Conservation (phyloP, 2,329 filamentous ascomycete species). For the Fusarium sororula region DNA sequence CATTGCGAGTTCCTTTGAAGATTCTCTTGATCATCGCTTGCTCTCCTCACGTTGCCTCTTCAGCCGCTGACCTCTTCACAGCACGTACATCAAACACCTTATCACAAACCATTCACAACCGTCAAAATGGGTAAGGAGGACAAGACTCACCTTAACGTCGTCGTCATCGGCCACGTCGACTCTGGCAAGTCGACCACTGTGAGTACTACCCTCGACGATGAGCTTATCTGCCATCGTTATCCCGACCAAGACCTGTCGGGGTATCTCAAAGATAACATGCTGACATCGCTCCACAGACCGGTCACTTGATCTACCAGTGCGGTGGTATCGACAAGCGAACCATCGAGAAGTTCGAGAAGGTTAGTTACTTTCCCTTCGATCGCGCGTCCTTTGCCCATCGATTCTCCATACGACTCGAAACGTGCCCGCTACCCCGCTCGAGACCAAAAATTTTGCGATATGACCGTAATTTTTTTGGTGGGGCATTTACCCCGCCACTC, state of each 20-base stretch:
- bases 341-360: constrained; percentile 99
- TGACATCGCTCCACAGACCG: constrained; percentile 59
- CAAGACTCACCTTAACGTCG: constrained; percentile 96
- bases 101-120: constrained; percentile 42
- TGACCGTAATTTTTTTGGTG: constrained; percentile 22
- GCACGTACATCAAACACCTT: constrained; percentile 38
- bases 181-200: constrained; percentile 99
- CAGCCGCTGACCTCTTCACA: constrained; percentile 33
- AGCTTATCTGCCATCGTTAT: background rate
- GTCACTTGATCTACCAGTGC: constrained; percentile 99
- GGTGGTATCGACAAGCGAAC: constrained; percentile 99
- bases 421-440: constrained; percentile 7
- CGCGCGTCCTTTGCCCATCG: constrained; percentile 13
- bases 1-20: background rate
- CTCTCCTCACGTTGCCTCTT: background rate
- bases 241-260: constrained; percentile 23
- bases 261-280: constrained; percentile 7
- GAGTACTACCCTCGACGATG: constrained; percentile 55
- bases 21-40: constrained; percentile 2
- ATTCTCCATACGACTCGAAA: constrained; percentile 24
- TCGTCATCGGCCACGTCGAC: constrained; percentile 99
- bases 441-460: constrained; percentile 30
- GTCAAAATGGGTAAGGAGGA: constrained; percentile 79
- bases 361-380: constrained; percentile 56
- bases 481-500: constrained; percentile 33